phyloP scores from a whole-genome alignment of 257 asterid genomes.

The Solanum tacnaense region DNA sequence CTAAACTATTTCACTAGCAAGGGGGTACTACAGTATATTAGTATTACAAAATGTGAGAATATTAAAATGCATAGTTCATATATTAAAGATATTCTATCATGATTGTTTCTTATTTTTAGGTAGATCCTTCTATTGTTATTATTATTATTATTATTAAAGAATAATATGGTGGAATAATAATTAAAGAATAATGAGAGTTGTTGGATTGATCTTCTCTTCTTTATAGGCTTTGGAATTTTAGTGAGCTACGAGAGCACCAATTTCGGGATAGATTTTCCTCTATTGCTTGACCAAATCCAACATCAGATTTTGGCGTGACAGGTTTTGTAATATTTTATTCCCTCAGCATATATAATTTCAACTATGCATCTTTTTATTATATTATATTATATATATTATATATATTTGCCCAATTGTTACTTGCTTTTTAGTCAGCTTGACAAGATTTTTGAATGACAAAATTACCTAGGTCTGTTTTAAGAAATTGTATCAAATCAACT shows the following conservation, averaged over 20 bases:
- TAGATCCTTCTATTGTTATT: slow-evolving; percentile 1
- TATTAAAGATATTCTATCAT: slow-evolving; percentile 17
- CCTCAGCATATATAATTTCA: not conserved
- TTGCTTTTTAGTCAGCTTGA: not conserved
- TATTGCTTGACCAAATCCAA: slow-evolving; percentile 21
- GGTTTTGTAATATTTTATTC: not conserved
- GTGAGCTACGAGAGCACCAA: slow-evolving; percentile 20
- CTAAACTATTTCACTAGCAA: not conserved
- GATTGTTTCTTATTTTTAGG: slow-evolving; percentile 28
- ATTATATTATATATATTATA: not conserved
- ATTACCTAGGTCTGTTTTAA: not conserved
- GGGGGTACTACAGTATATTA: not conserved
- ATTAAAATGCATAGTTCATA: not conserved
- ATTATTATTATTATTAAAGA: not conserved
- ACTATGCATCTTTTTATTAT: not conserved
- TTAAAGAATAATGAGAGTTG: slow-evolving; percentile 17
- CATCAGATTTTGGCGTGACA: slow-evolving; percentile 36
- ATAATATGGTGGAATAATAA: slow-evolving; percentile 2
- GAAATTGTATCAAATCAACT: not conserved
- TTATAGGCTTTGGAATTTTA: not conserved
- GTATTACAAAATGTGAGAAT: not conserved
- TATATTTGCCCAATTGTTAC: not conserved
- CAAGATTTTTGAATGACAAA: not conserved
- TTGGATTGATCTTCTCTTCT: not conserved
- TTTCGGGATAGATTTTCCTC: slow-evolving; percentile 11